Percentiles rank a stretch among this genome's conserved stretches.
These are phyloP conservation scores for Gossypium herbaceum DNA, from an alignment of 345 rosid genomes.

Conservation along the genomic window DNA sequence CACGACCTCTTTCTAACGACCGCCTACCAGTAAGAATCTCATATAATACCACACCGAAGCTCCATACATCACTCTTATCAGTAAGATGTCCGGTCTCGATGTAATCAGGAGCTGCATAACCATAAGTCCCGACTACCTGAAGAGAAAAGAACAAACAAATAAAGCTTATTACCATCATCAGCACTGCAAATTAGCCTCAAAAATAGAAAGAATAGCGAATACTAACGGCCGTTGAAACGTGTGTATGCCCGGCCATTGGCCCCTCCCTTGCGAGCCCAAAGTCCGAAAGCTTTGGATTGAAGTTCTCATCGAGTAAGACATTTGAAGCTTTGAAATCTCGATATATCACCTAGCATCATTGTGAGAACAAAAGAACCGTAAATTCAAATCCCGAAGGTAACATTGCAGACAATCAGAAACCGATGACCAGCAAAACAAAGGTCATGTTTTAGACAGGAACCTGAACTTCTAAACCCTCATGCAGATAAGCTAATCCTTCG, in stretches of 20 bases:
- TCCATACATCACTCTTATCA: constrained; percentile 73
- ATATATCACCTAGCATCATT: constrained; percentile 54
- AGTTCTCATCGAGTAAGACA: constrained; percentile 59
- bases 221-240: constrained; percentile 89
- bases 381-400: background rate
- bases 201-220: background rate
- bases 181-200: background rate
- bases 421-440: background rate
- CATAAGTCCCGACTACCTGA: constrained; percentile 87
- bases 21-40: constrained; percentile 83
- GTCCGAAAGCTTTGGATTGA: constrained; percentile 78
- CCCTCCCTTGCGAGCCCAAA: constrained; percentile 96
- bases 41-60: constrained; percentile 81
- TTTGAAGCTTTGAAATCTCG: constrained; percentile 84
- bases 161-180: background rate
- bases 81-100: constrained; percentile 79
- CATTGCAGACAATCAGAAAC: background rate
- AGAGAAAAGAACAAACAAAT: background rate
- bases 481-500: constrained; percentile 76
- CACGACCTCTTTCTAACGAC: constrained; percentile 62
- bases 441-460: constrained; percentile 25
- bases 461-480: constrained; percentile 74
- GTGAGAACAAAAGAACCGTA: background rate
- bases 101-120: constrained; percentile 95
- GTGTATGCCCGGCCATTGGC: constrained; percentile 61